phyloP scores from a whole-genome alignment of 345 rosid genomes.

The Eucalyptus curtisii region DNA sequence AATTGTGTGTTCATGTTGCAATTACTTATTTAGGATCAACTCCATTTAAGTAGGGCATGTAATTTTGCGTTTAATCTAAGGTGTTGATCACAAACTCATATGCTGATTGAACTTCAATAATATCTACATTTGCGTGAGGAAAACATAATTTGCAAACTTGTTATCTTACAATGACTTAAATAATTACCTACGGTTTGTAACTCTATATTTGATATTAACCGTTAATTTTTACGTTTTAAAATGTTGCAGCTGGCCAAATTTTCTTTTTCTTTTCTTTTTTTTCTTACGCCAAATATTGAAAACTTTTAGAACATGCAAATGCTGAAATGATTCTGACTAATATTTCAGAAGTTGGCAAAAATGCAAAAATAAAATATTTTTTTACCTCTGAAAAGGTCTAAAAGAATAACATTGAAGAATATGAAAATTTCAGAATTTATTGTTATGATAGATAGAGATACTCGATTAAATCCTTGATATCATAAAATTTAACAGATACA shows the following conservation, averaged over 20 bases:
- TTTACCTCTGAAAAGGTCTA: not conserved
- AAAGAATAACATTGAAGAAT: not conserved
- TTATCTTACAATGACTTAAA: too few species aligned
- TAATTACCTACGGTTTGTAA: too few species aligned
- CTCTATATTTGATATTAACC: rapidly evolving
- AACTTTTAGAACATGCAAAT: not conserved
- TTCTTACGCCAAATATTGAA: not conserved
- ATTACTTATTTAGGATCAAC: not conserved
- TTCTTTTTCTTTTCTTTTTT: too few species aligned
- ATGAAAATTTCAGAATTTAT: not conserved
- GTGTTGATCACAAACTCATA: too few species aligned
- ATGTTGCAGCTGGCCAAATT: not conserved
- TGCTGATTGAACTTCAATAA: too few species aligned
- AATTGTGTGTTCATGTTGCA: too few species aligned
- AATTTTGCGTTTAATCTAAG: not conserved
- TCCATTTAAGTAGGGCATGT: not conserved
- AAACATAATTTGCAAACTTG: rapidly evolving
- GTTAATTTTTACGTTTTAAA: too few species aligned
- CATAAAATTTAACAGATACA: not conserved
- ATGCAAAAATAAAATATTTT: not conserved
- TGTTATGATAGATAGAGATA: not conserved
- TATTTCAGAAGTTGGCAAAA: not conserved
- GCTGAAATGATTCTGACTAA: rapidly evolving
- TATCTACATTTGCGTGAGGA: too few species aligned
- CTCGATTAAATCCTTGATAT: not conserved